Evolutionary conservation across 2,329 filamentous ascomycete species (phyloP).

Genomic region (Didymosphaeria variabile): DNA sequence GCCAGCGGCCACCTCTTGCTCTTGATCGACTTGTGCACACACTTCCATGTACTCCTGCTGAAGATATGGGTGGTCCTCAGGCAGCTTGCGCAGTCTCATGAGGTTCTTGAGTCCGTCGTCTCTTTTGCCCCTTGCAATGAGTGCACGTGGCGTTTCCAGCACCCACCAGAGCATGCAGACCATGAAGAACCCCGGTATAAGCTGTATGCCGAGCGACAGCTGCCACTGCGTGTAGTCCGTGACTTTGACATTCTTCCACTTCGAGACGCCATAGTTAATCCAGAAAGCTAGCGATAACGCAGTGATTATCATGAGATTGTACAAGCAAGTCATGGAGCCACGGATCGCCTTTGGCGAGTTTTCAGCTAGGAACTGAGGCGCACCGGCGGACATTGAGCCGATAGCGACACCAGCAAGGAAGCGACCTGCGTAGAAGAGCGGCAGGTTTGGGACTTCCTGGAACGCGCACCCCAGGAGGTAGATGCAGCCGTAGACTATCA

Average conservation of each 20-base stretch:
- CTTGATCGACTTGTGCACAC: slow-evolving; percentile 48
- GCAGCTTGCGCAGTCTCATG: slow-evolving; percentile 51
- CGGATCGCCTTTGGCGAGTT: slow-evolving; percentile 53
- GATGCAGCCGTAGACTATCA: slow-evolving; percentile 45
- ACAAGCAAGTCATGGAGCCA: slow-evolving; percentile 53
- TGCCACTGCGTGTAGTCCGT: slow-evolving; percentile 49
- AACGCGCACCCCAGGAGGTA: slow-evolving; percentile 33
- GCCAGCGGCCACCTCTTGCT: slow-evolving; percentile 36
- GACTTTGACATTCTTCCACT: slow-evolving; percentile 29
- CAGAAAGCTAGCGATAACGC: slow-evolving; percentile 49
- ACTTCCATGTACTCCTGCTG: slow-evolving; percentile 52
- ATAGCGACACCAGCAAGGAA: slow-evolving; percentile 46
- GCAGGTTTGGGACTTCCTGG: slow-evolving; percentile 49
- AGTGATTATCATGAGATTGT: slow-evolving; percentile 53
- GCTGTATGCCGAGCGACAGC: slow-evolving; percentile 49
- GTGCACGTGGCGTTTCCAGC: slow-evolving; percentile 45
- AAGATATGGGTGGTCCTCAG: slow-evolving; percentile 46
- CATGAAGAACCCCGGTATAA: slow-evolving; percentile 49
- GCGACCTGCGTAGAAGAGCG: slow-evolving; percentile 50
- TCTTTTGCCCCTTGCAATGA: slow-evolving; percentile 33
- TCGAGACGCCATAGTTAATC: slow-evolving; percentile 40
- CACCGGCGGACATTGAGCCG: slow-evolving; percentile 28
- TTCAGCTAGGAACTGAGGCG: slow-evolving; percentile 54
- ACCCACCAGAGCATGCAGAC: slow-evolving; percentile 37
- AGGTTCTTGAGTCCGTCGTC: slow-evolving; percentile 50